Evolutionary conservation across 2,329 filamentous ascomycete genomes (phyloP), one percentile per base, ranked within the genome.

Genomic region (Bisporella sp.): DNA sequence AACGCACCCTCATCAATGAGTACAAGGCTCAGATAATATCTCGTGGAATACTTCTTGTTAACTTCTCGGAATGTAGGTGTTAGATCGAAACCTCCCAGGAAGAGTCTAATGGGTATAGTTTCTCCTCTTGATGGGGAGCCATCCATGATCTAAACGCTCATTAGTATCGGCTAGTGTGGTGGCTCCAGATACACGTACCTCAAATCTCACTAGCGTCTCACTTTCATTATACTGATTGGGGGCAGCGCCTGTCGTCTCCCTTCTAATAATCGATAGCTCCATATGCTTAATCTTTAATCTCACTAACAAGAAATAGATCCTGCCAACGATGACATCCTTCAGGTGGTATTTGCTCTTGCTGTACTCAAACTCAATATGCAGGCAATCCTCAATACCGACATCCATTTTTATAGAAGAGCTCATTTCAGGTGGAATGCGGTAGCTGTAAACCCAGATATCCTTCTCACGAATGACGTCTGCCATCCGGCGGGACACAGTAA

Each of bases 401-500:
- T 99, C 93, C 93, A 99, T 99, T 80, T 99, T 99, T 77, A 99
- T 99, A 60, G 88, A 90, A 72, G 84, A 91, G 76, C 97, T 99
- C 71, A 90, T 95, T 80, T 99, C 93, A 13, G 93, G 93, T 21
- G 93, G 92, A 75, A 97, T 92, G 69, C 91, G 85, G 77, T 99
- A 99, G 57, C 86, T 93, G 76, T 99, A 99, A 50, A 99, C 95
- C 95, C 95, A 99, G 58, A 99, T 87, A 70, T 99, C 95, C 79
- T 99, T 99, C 73, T 99, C 95, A 62, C 95, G 87, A 64, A 97
- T 89, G 51, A 99, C 92, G 67, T 99, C 93, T 62, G 90, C 89
- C 90, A 99, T 97, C 68, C 93, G 84, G 64, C 93, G 83, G 47
- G 90, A 95, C 45, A 99, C 93, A 35, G 93, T 99, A 60, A 97